Percentiles rank a stretch among this genome's conserved stretches.
These are phyloP conservation scores for Chrysochromulina parva DNA, from an alignment of 78 protist species.

Conservation along the genomic window DNA sequence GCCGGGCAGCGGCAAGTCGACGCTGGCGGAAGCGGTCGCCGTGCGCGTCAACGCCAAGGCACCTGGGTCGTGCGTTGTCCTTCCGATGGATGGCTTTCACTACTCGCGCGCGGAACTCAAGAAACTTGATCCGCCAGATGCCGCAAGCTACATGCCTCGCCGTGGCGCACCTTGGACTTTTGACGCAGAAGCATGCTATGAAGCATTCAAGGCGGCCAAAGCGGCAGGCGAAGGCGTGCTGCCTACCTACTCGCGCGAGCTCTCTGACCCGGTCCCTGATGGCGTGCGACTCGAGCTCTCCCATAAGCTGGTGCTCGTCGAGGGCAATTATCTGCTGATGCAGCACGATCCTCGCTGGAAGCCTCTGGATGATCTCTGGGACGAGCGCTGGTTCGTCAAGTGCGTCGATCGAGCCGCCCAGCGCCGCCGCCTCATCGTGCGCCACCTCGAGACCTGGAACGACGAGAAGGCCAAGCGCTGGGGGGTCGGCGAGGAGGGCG, in stretches of 20 bases:
- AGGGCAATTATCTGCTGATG: not conserved
- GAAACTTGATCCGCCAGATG: not conserved
- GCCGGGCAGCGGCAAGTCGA: not conserved
- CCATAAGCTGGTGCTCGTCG: not conserved
- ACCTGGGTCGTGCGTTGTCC: not conserved
- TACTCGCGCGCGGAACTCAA: not conserved
- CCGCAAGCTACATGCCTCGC: not conserved
- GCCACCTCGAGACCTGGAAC: constrained; percentile 1
- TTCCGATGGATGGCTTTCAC: constrained; percentile 1
- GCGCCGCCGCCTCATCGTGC: not conserved
- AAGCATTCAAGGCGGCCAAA: not conserved
- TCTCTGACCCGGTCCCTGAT: not conserved
- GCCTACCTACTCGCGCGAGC: not conserved
- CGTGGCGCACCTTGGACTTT: not conserved
- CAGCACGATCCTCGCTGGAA: not conserved
- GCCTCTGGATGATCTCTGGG: not conserved
- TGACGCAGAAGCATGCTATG: not conserved
- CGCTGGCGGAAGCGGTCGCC: not conserved
- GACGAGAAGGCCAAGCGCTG: not conserved
- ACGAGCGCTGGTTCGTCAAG: not conserved
- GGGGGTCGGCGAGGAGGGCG: not conserved
- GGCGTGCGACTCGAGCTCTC: not conserved
- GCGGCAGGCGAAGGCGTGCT: not conserved
- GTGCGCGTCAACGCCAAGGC: not conserved
- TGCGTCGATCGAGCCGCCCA: not conserved